Percentiles rank a stretch among this genome's conserved stretches.
phyloP scores from a whole-genome alignment of 257 asterid genomes.

The Anisodus acutangulus region DNA sequence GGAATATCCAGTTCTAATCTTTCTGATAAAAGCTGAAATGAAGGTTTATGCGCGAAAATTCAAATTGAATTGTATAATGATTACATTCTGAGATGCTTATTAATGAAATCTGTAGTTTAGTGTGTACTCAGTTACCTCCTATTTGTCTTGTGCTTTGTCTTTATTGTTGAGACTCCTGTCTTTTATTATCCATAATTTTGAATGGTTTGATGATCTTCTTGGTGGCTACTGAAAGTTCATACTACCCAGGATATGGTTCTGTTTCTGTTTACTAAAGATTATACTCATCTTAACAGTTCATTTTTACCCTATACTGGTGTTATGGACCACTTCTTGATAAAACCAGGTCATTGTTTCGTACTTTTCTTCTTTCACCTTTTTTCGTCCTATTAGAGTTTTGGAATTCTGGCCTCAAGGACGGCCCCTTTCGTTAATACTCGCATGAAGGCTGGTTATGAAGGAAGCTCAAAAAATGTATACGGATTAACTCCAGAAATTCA shows the following conservation, averaged over 20 bases:
- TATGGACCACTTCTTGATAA: slow-evolving; percentile 34
- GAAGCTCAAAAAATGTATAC: background rate
- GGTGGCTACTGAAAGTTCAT: slow-evolving; percentile 30
- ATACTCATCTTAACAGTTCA: slow-evolving; percentile 34
- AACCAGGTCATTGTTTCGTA: slow-evolving; percentile 26
- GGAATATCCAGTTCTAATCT: background rate
- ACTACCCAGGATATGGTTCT: slow-evolving; percentile 27
- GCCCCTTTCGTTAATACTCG: slow-evolving; percentile 26
- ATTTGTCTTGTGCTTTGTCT: slow-evolving; percentile 50
- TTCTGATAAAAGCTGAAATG: slow-evolving; percentile 26
- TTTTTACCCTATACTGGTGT: slow-evolving; percentile 29
- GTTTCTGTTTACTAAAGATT: slow-evolving; percentile 31
- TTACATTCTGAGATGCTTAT: slow-evolving; percentile 40
- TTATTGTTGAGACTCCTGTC: slow-evolving; percentile 38
- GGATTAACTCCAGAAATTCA: background rate
- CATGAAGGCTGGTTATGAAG: slow-evolving; percentile 15
- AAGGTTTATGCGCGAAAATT: slow-evolving; percentile 38
- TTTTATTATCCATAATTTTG: slow-evolving; percentile 35
- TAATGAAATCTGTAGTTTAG: slow-evolving; percentile 45
- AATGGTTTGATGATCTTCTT: slow-evolving; percentile 26
- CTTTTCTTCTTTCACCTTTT: slow-evolving; percentile 19
- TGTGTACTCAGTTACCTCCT: slow-evolving; percentile 32
- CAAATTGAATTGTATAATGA: slow-evolving; percentile 39
- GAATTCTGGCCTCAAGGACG: slow-evolving; percentile 20
- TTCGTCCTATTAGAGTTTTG: slow-evolving; percentile 1